Evolutionary conservation across 805 yeast genomes (phyloP), one percentile per base, ranked within the genome.

Genomic region (Metschnikowia hibisci): DNA sequence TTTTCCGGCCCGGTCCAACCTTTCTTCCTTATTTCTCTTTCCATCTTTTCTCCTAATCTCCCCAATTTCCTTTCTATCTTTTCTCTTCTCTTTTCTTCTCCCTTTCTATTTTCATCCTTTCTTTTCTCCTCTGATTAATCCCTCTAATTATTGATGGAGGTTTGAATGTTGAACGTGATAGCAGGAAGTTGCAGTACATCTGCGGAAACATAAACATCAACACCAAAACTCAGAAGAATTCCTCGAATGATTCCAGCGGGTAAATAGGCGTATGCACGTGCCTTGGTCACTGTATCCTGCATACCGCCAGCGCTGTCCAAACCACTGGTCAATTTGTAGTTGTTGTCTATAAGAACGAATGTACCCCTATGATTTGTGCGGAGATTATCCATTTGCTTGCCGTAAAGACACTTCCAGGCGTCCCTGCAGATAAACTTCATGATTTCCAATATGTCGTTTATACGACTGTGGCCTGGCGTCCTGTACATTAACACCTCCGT

Each of bases 361-460:
- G 90, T 85, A 6, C 93, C 86, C 30, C 95, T 67, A 61, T 93
- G 97, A 59, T 93, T 93, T 1, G 99, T 93, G 48, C 95, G 77
- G 45, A 93, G 71, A 53, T 88, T 89, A 60, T 90, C 97, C 71
- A 93, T 87, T 60, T 86, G 96, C 63, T 89, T 91, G 30, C 81
- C 79, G 64, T 80, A 88, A 23, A 91, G 59, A 41, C 76, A 66
- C 53, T 78, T 81, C 98, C 98, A 93, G 23, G 90, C 84, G 53
- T 90, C 97, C 35, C 95, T 76, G 60, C 98, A 90, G 4, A 93
- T 78, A 60, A 87, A 89, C 64, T 91, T 91, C 87, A 93, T 87
- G 31, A 91, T 76, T 51, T 87, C 90, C 30, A 91, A 64, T 10
- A 85, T 73, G 47, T 86, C 90, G 15, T 68, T 71, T 57, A 82